Evolutionary conservation across 805 yeast species (phyloP), one percentile per base, ranked within the genome.

Genomic region (Lipomyces sp.): DNA sequence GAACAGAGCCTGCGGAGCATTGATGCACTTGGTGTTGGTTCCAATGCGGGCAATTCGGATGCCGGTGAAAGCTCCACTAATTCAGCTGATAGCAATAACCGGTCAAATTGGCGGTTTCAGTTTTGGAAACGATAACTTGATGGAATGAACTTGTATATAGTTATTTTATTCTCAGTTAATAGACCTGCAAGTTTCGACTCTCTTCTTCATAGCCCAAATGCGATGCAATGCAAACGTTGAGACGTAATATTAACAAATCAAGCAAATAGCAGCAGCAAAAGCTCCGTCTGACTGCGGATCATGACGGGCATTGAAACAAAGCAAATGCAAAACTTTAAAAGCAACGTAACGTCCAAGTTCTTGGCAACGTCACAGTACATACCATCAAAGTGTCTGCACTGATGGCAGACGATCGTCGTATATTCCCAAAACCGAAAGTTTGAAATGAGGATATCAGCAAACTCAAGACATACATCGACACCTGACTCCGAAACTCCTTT

Each of bases 1-100:
- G 95, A 85, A 66, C 80, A 79, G 15, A 73, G 80, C 64, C 74
- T 84, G 67, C 48, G 48, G 48, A 42, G 48, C 15, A 42, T 15
- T 18, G 48, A 42, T n/a, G 48, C 48, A 42, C 48, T 42, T 42
- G 48, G 29, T 1, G 8, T 2, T 42, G n/a, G 3, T 42, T n/a
- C 48, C 24, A 7, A 42, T 42, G 6, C 48, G 3, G 5, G 48
- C 15, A 15, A 15, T 42, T 15, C 48, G 3, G 24, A 15, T 42
- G 48, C 10, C 18, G n/a, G 6, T 42, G 48, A 42, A 4, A 2
- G 24, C 15, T 37, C 39, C 24, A 5, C 48, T 18, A n/a, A 24
- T 42, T 3, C n/a, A 1, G 8, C 7, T 1, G 18, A 24, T 24
- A 1, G 48, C 18, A n/a, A 13, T 42, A 15, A 13, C 18, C 3